Conservation (phyloP, 192 early-diverging fungal species). For the Dissophora ornata region DNA sequence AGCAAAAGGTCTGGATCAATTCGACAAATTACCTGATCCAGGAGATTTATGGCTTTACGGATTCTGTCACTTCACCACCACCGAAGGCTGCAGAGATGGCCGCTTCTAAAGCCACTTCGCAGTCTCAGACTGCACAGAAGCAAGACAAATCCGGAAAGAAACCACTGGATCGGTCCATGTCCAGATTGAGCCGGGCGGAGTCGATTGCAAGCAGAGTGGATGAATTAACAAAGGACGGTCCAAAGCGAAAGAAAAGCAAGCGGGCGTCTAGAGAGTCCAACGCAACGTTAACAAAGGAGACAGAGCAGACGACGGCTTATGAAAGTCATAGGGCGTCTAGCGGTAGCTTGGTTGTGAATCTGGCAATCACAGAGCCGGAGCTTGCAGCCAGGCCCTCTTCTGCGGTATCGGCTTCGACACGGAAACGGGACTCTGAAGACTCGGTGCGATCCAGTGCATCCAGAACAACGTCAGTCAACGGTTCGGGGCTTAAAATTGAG, state of each 20-base stretch:
- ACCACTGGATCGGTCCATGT: conserved; percentile 10
- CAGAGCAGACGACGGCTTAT: neutral
- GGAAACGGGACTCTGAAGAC: conserved; percentile 5
- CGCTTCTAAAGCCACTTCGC: neutral
- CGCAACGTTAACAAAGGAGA: neutral
- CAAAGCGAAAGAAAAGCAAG: conserved; percentile 2
- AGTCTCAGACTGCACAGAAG: neutral
- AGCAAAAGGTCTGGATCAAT: conserved; percentile 56
- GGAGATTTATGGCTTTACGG: conserved; percentile 69
- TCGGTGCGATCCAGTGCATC: neutral
- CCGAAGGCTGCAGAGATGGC: conserved; percentile 9
- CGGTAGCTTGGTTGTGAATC: neutral
- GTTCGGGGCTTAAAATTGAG: neutral
- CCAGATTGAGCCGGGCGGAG: conserved; percentile 45
- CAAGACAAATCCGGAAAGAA: neutral
- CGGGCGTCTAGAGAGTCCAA: neutral
- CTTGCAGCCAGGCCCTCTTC: neutral
- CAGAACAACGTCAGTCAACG: neutral
- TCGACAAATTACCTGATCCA: conserved; percentile 58
- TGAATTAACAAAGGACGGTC: conserved; percentile 29
- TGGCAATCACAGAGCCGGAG: conserved; percentile 20
- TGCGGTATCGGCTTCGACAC: neutral
- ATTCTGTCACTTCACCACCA: conserved; percentile 30
- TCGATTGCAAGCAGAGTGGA: conserved; percentile 45
- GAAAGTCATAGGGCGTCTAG: conserved; percentile 2